Percentiles rank a stretch among this genome's conserved stretches.
Evolutionary conservation across 148 eudicot genomes (phyloP).

Genomic region (Amaranthus palmeri): DNA sequence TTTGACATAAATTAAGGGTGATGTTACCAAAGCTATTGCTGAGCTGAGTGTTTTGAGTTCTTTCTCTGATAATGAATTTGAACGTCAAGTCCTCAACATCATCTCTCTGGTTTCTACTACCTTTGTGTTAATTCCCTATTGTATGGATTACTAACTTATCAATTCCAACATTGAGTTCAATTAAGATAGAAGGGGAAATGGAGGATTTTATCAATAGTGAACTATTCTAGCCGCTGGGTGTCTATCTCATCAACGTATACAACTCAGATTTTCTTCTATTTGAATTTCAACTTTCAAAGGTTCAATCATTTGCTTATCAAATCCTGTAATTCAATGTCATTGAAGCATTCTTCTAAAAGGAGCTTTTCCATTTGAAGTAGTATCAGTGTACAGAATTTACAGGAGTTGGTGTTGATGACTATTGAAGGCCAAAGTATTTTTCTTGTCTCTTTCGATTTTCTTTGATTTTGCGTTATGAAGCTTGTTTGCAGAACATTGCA

Average conservation of each 20-base stretch:
- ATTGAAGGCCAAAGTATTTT: slow-evolving; percentile 21
- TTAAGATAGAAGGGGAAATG: slow-evolving; percentile 19
- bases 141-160: too few relatives aligned
- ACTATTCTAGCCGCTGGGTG: background rate
- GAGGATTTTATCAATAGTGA: slow-evolving; percentile 28
- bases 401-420: slow-evolving; percentile 16
- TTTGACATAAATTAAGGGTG: too few relatives aligned
- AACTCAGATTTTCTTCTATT: slow-evolving; percentile 30
- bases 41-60: too few relatives aligned
- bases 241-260: slow-evolving; percentile 26
- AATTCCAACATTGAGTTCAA: too few relatives aligned
- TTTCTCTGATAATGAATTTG: too few relatives aligned
- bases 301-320: slow-evolving; percentile 30
- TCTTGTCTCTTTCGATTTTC: background rate
- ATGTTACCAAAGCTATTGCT: too few relatives aligned
- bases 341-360: slow-evolving; percentile 21
- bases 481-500: too few relatives aligned
- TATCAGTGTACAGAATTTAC: slow-evolving; percentile 30
- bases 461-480: too few relatives aligned
- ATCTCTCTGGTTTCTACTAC: too few relatives aligned
- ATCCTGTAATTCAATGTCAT: slow-evolving; percentile 3
- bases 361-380: slow-evolving; percentile 31
- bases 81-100: too few relatives aligned
- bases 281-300: slow-evolving; percentile 21
- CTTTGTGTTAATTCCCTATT: too few relatives aligned